Evolutionary conservation across 805 yeast species (phyloP).

Genomic region (Candida taoyuanica): DNA sequence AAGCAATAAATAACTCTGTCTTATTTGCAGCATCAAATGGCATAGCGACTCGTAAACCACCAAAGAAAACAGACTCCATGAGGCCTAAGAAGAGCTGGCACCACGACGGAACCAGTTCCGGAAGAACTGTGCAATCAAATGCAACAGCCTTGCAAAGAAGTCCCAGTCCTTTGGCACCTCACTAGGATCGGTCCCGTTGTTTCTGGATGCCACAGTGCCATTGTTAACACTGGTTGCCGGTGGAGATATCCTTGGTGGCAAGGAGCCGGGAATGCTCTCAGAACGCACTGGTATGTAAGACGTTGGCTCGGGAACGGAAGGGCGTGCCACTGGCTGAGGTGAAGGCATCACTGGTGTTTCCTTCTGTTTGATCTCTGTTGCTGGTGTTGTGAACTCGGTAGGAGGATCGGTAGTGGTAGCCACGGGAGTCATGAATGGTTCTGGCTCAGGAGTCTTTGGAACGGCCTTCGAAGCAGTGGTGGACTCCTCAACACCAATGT

Average conservation of each 20-base stretch:
- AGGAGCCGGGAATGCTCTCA: no score
- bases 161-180: conserved; percentile 4
- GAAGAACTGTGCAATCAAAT: conserved; percentile 24
- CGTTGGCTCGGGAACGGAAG: conserved; percentile 1
- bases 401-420: background rate
- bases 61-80: no score
- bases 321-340: conserved; percentile 1
- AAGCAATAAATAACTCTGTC: no score
- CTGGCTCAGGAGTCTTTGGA: conserved; percentile 2
- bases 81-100: no score
- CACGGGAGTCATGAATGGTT: no score
- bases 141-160: conserved; percentile 22
- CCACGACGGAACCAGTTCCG: conserved; percentile 20
- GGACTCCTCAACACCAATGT: no score
- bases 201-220: background rate
- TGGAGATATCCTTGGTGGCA: background rate
- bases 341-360: background rate
- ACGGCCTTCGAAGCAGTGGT: conserved; percentile 5
- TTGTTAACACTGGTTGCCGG: no score
- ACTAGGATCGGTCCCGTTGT: no score
- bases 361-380: background rate
- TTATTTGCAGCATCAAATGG: no score
- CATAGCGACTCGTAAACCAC: no score
- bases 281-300: no score
- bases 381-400: background rate